Evolutionary conservation across 2,329 filamentous ascomycete genomes (phyloP), one percentile per base, ranked within the genome.

Genomic region (Aureobasidium sp.): DNA sequence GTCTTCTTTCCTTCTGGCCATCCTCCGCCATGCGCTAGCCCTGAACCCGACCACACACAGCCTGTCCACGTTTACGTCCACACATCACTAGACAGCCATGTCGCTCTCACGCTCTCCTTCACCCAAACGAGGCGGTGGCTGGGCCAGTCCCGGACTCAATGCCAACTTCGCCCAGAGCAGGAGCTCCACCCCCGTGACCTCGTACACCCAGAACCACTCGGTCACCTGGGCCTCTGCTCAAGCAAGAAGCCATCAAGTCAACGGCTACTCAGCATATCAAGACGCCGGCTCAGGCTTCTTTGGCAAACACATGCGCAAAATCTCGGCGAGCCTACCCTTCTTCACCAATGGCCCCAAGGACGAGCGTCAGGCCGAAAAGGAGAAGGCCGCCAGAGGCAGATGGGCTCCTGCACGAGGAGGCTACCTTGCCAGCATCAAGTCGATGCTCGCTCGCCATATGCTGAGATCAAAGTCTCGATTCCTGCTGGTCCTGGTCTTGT

Each of bases 31-130:
- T 60, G 57, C 57, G 39, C 45, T 59, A 60, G 57, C 36, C 45
- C 37, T 15, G 47, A 36, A 47, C 22, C 37, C 15, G 47, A 36
- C 36, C 39, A 41, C 55, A 37, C 42, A 37, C 17, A 57, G 20
- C 53, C 41, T 34, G 42, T 48, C 55, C 31, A 60, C 29, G 41
- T 37, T 41, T 49, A 27, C 42, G 42, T 48, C 55, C 31, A 60
- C 20, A 51, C 48, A 51, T 42, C 39, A 22, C n/a, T 22, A 47
- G 41, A 57, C 31, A n/a, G 20, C 48, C 47, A 96, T 96, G 92
- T 89, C 89, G 68, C 78, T 93, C 65, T 94, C 91, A 68, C 86
- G 91, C 76, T 95, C 90, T 72, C 90, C 92, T 56, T 96, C 91
- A 62, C 93, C 92, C 65, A 83, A 86, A 65, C 88, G 86, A 65